Base-by-base conservation (phyloP, 2,329 filamentous ascomycete genomes). In the Neodidymelliopsis sp. region DNA sequence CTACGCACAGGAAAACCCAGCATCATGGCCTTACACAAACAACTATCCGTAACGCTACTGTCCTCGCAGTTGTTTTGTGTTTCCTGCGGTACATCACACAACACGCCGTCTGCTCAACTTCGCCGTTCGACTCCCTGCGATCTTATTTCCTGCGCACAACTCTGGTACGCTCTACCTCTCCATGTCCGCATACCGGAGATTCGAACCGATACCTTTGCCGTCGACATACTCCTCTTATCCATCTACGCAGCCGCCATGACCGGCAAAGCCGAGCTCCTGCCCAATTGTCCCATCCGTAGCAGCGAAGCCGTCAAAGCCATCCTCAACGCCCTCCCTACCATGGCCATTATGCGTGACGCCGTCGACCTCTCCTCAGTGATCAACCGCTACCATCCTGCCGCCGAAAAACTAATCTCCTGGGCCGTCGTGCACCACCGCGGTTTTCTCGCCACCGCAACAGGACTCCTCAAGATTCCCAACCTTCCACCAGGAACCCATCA, bases 121-220 rank as follows among this genome's bases (percentile, higher is more conserved):
- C 53, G 65, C 10, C 63, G 69, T 11, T 51, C 66, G 6, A 59
- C 48, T 11, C 59, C 60, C 7, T 71, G 69, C 41, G 34, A 53
- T 10, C 12, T 42, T 1, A 12, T 38, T 3, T 27, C 53, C 10
- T 71, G 69, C 36, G 45, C 48, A 13, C 42, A 31, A 16, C 56
- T 66, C 15, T 71, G 62, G 61, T 60, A 65, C 16, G 31, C 40
- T 10, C 35, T 63, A 4, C 59, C 65, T 5, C 34, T 71, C 4
- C 58, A 71, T 7, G 43, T 70, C 4, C 63, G 62, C 11, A 57
- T 71, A 4, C 63, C 67, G 6, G 69, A 72, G 49, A 51, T 72
- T 2, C 57, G 59, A 13, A 56, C 54, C 9, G 67, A 71, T 42
- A 57, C 54, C 7, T 65, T 65, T 18, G 60, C 58, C 8, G 60